Evolutionary conservation across 768 basidiomycete genomes (phyloP).

Genomic region (Obba rivulosa): DNA sequence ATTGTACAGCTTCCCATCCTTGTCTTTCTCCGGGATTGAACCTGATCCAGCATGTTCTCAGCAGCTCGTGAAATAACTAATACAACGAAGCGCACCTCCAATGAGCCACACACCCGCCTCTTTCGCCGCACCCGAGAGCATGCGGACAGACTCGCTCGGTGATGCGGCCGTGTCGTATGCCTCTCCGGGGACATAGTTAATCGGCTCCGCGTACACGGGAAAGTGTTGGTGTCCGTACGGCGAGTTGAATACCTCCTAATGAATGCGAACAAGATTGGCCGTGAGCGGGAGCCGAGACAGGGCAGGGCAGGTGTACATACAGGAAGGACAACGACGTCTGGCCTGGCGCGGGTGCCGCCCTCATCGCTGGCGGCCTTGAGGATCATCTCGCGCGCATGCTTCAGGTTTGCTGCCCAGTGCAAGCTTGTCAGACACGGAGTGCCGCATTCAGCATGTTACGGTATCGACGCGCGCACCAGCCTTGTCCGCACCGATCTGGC

Average conservation of each 20-base stretch:
- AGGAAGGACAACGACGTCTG: conserved; percentile 80
- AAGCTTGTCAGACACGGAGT: neutral
- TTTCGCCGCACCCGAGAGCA: conserved; percentile 78
- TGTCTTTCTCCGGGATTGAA: conserved; percentile 85
- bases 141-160: conserved; percentile 71
- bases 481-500: conserved; percentile 68
- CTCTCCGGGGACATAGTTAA: conserved; percentile 54
- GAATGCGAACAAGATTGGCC: conserved; percentile 1
- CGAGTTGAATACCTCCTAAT: conserved; percentile 84
- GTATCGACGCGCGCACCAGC: conserved; percentile 16
- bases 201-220: conserved; percentile 76
- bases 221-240: conserved; percentile 80
- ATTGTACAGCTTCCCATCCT: conserved; percentile 76
- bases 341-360: conserved; percentile 41
- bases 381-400: conserved; percentile 78
- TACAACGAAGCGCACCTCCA: conserved; percentile 57
- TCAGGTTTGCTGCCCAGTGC: conserved; percentile 55
- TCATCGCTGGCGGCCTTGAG: conserved; percentile 52
- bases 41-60: conserved; percentile 44
- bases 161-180: conserved; percentile 51
- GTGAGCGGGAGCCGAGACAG: neutral
- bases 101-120: conserved; percentile 83
- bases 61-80: neutral
- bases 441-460: neutral
- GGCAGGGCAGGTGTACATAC: conserved; percentile 36